Base-by-base conservation (phyloP, 1,284 basidiomycete genomes). In the Sporisorium iseilematis-ciliati region DNA sequence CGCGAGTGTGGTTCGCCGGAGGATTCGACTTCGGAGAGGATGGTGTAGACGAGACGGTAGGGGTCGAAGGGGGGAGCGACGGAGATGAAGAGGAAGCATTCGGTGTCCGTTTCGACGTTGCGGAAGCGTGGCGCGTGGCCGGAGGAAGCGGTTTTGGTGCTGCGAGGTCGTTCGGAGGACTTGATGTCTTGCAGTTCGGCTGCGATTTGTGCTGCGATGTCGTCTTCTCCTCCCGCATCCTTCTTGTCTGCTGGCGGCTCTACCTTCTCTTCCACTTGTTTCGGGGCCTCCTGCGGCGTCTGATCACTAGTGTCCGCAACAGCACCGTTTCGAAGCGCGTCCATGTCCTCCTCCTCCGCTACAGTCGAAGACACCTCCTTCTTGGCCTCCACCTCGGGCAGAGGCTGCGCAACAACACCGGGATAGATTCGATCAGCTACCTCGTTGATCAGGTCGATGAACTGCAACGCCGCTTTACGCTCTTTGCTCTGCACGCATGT, bases 181-280 rank as follows among this genome's bases (percentile, higher is more conserved):
- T 69, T 69, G 42, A 82, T 65, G 46, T 72, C 71, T 3, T 57
- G 56, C 2, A 84, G 67, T 38, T 84, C 82, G 25, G 76, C 70
- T 21, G 66, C 67, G 33, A 84, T 82, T 50, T 83, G 78, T 25
- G 77, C 66, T 60, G 81, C 81, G 29, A 84, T 78, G 43, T 82
- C 82, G 55, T 72, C 66, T 2, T 72, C 65, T 20, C 16, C 57
- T 4, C 46, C 41, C 55, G n/a, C 54, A 0, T 42, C 41, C 33
- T 54, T 38, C 35, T n/a, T n/a, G n/a, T n/a, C n/a, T n/a, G 25
- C 43, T 5, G 26, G 14, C 7, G 7, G 14, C 35, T 66, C 20
- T 40, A 6, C 23, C 4, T 52, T 20, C 25, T 31, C 20, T 11
- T 48, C 45, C 5, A 6, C 45, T 21, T 50, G 12, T 14, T 46